Evolutionary conservation across 306 rosid genomes (phyloP).

Genomic region (Casuarina glauca): DNA sequence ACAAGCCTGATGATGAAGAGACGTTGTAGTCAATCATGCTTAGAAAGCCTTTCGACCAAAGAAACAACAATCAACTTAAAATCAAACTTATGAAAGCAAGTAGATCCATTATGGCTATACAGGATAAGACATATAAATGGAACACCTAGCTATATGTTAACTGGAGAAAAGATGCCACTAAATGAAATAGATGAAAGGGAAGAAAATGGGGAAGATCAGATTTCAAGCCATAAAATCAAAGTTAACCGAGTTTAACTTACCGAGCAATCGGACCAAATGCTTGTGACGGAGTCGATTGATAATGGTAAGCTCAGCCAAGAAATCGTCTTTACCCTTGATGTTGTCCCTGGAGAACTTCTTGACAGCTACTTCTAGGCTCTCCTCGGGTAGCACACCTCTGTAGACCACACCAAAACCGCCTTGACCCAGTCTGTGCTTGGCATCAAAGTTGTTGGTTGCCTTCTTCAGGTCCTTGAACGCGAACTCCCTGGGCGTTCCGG

Average conservation of each 20-base stretch:
- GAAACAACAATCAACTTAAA: too few relatives aligned
- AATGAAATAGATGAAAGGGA: too few relatives aligned
- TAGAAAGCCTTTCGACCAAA: too few relatives aligned
- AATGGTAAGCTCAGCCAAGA: slow-evolving; percentile 70
- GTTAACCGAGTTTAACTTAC: slow-evolving; percentile 15
- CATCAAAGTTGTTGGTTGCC: slow-evolving; percentile 66
- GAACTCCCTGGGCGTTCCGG: slow-evolving; percentile 73
- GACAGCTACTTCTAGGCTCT: slow-evolving; percentile 58
- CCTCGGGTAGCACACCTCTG: slow-evolving; percentile 46
- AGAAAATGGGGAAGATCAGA: too few relatives aligned
- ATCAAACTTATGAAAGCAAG: too few relatives aligned
- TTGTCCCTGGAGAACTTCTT: slow-evolving; percentile 66
- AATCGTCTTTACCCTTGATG: slow-evolving; percentile 68
- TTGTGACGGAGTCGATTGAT: slow-evolving; percentile 84
- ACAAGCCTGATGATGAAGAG: too few relatives aligned
- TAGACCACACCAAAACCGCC: slow-evolving; percentile 80
- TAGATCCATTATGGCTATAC: too few relatives aligned
- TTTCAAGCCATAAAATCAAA: neutral
- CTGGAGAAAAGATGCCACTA: too few relatives aligned
- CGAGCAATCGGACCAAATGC: slow-evolving; percentile 62
- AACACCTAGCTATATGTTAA: too few relatives aligned
- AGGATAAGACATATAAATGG: too few relatives aligned
- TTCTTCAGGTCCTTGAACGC: slow-evolving; percentile 54
- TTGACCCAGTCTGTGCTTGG: slow-evolving; percentile 55
- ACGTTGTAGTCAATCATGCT: too few relatives aligned